phyloP scores from a whole-genome alignment of 495 filamentous ascomycete genomes.

The Aspergillus affinis region DNA sequence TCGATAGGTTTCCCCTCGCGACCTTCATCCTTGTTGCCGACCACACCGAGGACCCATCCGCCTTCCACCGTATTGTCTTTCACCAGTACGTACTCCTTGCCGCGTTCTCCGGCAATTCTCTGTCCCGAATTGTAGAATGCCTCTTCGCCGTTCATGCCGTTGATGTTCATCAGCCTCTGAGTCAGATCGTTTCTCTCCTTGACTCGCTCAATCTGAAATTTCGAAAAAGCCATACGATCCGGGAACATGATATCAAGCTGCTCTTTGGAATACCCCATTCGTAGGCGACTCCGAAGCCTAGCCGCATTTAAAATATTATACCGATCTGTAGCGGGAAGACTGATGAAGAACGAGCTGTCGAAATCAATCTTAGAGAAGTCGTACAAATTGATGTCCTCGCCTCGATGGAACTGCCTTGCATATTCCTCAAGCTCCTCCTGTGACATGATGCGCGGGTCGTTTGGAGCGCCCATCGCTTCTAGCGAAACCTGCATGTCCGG shows the following conservation, averaged over 20 bases:
- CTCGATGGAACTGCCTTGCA: conserved; percentile 83
- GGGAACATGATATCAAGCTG: conserved; percentile 96
- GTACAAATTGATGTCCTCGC: conserved; percentile 96
- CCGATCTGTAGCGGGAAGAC: conserved; percentile 82
- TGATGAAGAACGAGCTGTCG: conserved; percentile 87
- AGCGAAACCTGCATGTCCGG: conserved; percentile 76
- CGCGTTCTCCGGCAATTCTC: conserved; percentile 85
- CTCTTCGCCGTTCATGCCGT: conserved; percentile 80
- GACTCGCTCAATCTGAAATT: conserved; percentile 94
- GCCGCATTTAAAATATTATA: conserved; percentile 98
- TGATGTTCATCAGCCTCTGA: conserved; percentile 90
- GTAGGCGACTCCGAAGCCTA: conserved; percentile 75
- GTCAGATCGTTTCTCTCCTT: conserved; percentile 91
- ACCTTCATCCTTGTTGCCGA: conserved; percentile 76
- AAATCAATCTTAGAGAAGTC: conserved; percentile 99
- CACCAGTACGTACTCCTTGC: conserved; percentile 90
- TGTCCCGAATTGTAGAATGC: conserved; percentile 60
- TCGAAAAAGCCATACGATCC: conserved; percentile 94
- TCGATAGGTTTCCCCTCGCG: conserved; percentile 82
- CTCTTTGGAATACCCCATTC: conserved; percentile 96
- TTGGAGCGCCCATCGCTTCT: conserved; percentile 79
- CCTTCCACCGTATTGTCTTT: conserved; percentile 94
- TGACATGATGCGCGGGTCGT: conserved; percentile 94
- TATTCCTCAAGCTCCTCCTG: conserved; percentile 91
- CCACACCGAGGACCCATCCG: conserved; percentile 95